Base-by-base conservation (phyloP, 139 green algal species). In the Chlamydomonas incerta region DNA sequence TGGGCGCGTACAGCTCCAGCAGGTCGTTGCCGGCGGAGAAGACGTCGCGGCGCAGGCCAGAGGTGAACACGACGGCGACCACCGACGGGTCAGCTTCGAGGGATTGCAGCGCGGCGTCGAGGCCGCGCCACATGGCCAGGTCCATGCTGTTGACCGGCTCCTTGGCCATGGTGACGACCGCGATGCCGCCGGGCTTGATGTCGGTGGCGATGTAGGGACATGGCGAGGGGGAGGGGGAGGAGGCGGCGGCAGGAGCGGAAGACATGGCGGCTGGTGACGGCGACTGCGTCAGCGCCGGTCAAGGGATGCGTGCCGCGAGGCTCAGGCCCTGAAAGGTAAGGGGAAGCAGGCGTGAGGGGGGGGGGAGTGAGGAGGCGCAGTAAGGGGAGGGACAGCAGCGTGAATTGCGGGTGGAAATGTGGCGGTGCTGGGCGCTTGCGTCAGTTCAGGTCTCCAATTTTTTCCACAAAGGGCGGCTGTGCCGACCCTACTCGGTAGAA, bases 21-120 rank as follows among this genome's bases (percentile, higher is more conserved):
- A 96, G 34, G 71, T 96, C 94, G 69, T 95, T 95, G 46, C 91
- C 92, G 26, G 89, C 95, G 41, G 96, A 96, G 81, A 98, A 98
- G 2, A 98, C 88, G 35, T 95, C 89, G 0, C 91, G 77, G 33
- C 92, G 85, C 2, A 98, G 80, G 47, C 93, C 95, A 3, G 91
- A 95, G 17, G 86, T 71, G 70, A 98, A 92, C 75, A 98, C 91
- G 23, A 97, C 80, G 46, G 93, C 95, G 2, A 82, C 83, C 20
- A 96, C 87, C 18, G 81, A 83, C 0, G 63, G 18, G 62, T 96
- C 89, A 1, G 86, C 77, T 60, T 98, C 94, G 31, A 96, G 76
- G 26, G 60, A 15, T 0, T 90, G 60, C 15, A 98, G 65, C 0
- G 89, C 86, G 5, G 83, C 68, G 37, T 91, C 66, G 58, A 98